These are phyloP conservation scores for Ophiostoma angusticollis DNA, from an alignment of 2,329 filamentous ascomycete genomes.

Conservation along the genomic window DNA sequence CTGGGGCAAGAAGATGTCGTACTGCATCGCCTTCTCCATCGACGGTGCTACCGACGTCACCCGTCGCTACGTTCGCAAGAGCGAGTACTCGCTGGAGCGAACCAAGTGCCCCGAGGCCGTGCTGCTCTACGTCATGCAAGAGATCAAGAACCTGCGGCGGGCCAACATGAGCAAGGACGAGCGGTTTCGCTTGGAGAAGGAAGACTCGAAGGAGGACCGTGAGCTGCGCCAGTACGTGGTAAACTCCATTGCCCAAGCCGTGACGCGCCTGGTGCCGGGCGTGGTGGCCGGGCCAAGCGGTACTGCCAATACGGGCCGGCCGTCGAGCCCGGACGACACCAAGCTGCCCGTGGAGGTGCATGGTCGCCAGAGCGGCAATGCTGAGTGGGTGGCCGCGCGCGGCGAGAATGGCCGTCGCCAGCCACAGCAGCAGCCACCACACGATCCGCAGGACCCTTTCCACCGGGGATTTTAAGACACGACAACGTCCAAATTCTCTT, in stretches of 20 bases:
- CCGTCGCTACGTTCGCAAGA: conserved; percentile 57
- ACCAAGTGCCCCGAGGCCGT: conserved; percentile 78
- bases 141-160: conserved; percentile 76
- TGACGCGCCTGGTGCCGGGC: conserved; percentile 53
- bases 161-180: conserved; percentile 77
- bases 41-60: conserved; percentile 64
- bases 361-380: conserved; percentile 25
- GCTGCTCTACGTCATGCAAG: conserved; percentile 78
- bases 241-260: conserved; percentile 57
- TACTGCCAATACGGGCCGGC: conserved; percentile 13
- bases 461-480: conserved; percentile 13
- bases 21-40: conserved; percentile 91
- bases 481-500: not conserved
- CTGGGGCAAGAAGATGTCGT: conserved; percentile 93
- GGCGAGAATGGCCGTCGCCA: conserved; percentile 21
- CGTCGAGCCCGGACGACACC: conserved; percentile 34
- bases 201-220: conserved; percentile 62
- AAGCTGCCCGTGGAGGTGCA: conserved; percentile 50
- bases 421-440: conserved; percentile 12
- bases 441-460: conserved; percentile 14
- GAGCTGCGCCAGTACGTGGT: conserved; percentile 66
- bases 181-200: conserved; percentile 67
- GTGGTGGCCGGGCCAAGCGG: conserved; percentile 16
- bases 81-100: conserved; percentile 59
- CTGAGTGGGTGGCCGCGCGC: conserved; percentile 25